Percentiles rank a stretch among this genome's conserved stretches.
Conservation (phyloP, 2,329 filamentous ascomycete species). For the Clonostachys rosea region DNA sequence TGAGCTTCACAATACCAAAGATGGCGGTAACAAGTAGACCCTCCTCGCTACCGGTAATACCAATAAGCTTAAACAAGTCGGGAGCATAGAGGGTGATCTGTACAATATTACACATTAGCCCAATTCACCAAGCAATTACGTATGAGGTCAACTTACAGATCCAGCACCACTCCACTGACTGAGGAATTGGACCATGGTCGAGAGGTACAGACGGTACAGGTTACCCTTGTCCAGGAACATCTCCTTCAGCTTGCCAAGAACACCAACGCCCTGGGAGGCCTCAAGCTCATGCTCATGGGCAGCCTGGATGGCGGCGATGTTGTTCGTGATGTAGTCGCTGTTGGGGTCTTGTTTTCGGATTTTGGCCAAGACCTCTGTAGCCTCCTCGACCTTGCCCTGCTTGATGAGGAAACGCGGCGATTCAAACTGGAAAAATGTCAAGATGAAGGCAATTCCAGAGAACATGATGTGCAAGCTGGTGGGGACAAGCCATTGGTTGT, state of each 20-base stretch:
- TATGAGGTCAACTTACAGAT: slow-evolving; percentile 39
- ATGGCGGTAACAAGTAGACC: slow-evolving; percentile 70
- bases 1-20: slow-evolving; percentile 71
- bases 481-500: slow-evolving; percentile 58
- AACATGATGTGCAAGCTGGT: slow-evolving; percentile 77
- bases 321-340: slow-evolving; percentile 55
- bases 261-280: slow-evolving; percentile 61
- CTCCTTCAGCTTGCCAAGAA: slow-evolving; percentile 62
- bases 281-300: slow-evolving; percentile 68
- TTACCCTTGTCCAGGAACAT: slow-evolving; percentile 64
- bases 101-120: too few species aligned
- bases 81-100: slow-evolving; percentile 64
- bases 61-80: slow-evolving; percentile 68
- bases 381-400: slow-evolving; percentile 53
- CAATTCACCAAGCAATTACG: too few species aligned
- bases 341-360: slow-evolving; percentile 56
- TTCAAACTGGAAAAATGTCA: slow-evolving; percentile 66
- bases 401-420: slow-evolving; percentile 70
- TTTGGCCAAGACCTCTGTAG: slow-evolving; percentile 46
- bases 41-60: slow-evolving; percentile 63
- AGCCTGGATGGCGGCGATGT: slow-evolving; percentile 60
- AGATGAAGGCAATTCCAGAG: slow-evolving; percentile 63
- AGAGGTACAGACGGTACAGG: slow-evolving; percentile 67
- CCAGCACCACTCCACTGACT: slow-evolving; percentile 71
- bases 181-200: slow-evolving; percentile 64